Base-by-base conservation (phyloP, 2,329 filamentous ascomycete genomes). In the Diplodia scrobiculata region DNA sequence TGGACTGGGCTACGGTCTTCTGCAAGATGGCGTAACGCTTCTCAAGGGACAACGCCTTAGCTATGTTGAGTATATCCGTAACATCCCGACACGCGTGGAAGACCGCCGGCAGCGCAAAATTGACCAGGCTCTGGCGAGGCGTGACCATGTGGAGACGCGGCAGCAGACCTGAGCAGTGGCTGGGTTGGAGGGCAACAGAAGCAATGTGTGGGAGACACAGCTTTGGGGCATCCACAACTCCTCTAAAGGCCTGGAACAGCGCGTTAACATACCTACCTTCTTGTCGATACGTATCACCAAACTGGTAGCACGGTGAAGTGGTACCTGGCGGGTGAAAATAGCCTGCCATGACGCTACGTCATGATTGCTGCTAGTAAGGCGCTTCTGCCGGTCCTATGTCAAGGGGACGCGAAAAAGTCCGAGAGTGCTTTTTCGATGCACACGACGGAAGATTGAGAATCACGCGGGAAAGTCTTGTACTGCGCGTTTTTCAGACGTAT, bases 1-100 rank as follows among this genome's bases (percentile, higher is more conserved):
- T 70, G 93, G 94, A 21, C 74, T 97, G 41, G 85, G 81, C 7
- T 98, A 92, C 78, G 94, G 94, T 27, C 81, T 94, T 45, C 76
- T 89, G 67, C 93, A 98, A 78, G 94, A 98, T 79, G 79, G 83
- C 11, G 76, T 95, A 38, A 87, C 87, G 63, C 81, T 88, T 67
- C 79, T 86, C 63, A 89, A 87, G 75, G 92, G 91, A 65, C 87
- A 90, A 72, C 86, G 83, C 65, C 86, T 93, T 38, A 86, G 87
- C 21, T 96, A 96, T 75, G 80, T 96, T 68, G 87, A 91, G 67
- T 90, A 87, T 71, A 19, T 62, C 54, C 65, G 55, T 14, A 27
- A 21, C 65, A 47, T 66, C 4, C 36, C 55, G 17, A 36, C 32
- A 5, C 54, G 65, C 32, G 10, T 63, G 3, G 60, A 63, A 19